phyloP scores from a whole-genome alignment of 1,284 basidiomycete species.

The Leccinum ponderosum region DNA sequence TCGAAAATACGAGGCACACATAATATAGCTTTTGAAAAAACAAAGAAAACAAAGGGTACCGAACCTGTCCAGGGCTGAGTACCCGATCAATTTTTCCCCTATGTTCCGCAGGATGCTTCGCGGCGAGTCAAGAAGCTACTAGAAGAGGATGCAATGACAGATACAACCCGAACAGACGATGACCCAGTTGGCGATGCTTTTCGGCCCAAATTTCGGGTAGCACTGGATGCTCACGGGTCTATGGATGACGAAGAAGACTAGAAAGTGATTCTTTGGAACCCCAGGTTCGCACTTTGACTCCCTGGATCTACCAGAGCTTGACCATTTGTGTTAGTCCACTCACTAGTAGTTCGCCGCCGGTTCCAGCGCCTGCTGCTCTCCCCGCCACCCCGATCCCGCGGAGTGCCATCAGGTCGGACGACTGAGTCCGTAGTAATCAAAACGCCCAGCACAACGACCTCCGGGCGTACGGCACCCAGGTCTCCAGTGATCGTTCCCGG shows the following conservation, averaged over 20 bases:
- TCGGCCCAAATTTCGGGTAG: too few species aligned
- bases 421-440: constrained; percentile 17
- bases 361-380: constrained; percentile 10
- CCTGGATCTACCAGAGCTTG: constrained; percentile 5
- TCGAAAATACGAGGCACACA: background rate
- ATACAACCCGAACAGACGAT: constrained; percentile 73
- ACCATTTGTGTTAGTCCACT: constrained; percentile 30
- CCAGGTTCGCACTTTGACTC: constrained; percentile 41
- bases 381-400: constrained; percentile 23
- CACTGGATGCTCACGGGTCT: constrained; percentile 43
- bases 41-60: background rate
- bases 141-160: constrained; percentile 74
- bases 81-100: constrained; percentile 19
- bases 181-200: constrained; percentile 83
- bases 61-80: background rate
- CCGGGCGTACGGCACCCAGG: constrained; percentile 20
- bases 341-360: constrained; percentile 39
- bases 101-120: constrained; percentile 3
- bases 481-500: constrained; percentile 27
- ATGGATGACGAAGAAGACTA: constrained; percentile 48
- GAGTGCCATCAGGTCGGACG: constrained; percentile 32
- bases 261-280: constrained; percentile 66
- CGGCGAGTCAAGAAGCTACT: constrained; percentile 7
- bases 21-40: background rate
- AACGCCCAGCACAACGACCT: constrained; percentile 23